Evolutionary conservation across 768 basidiomycete genomes (phyloP).

Genomic region (Boletus pseudopeckii): DNA sequence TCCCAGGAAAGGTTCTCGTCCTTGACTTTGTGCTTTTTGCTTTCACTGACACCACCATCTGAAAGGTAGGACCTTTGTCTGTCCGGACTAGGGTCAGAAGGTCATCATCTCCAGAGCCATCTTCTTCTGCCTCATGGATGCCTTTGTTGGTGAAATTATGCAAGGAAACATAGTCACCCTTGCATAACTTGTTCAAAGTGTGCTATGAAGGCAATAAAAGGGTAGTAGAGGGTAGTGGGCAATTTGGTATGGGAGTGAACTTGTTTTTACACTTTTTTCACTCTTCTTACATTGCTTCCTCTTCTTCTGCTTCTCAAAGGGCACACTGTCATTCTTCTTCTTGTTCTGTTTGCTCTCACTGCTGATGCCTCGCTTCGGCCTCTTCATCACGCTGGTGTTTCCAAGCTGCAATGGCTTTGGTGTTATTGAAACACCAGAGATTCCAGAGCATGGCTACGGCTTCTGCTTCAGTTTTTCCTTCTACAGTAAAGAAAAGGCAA

Average conservation of each 20-base stretch:
- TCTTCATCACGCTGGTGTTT: fast-evolving
- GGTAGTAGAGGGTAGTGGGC: fast-evolving
- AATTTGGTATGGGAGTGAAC: fast-evolving
- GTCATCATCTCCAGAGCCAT: fast-evolving
- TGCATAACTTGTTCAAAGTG: not conserved
- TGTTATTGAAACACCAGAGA: not conserved
- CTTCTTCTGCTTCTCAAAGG: fast-evolving
- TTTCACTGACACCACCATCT: too few relatives aligned
- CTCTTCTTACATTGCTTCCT: not conserved
- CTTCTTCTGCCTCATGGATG: not conserved
- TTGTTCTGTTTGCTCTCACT: not conserved
- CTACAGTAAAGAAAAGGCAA: not conserved
- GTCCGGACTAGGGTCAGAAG: not conserved
- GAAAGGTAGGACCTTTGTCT: not conserved
- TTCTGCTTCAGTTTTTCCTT: not conserved
- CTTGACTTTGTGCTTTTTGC: too few relatives aligned
- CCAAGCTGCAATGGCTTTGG: not conserved
- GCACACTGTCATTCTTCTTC: fast-evolving
- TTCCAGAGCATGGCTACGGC: fast-evolving
- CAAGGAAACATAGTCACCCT: not conserved
- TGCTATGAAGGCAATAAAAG: fast-evolving
- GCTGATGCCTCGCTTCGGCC: fast-evolving
- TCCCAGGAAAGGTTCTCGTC: too few relatives aligned
- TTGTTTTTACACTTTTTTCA: not conserved
- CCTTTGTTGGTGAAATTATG: not conserved